A percentile compares a stretch with the other conserved stretches of the same genome.
phyloP scores from a whole-genome alignment of 345 rosid species.

The Murraya koenigii region DNA sequence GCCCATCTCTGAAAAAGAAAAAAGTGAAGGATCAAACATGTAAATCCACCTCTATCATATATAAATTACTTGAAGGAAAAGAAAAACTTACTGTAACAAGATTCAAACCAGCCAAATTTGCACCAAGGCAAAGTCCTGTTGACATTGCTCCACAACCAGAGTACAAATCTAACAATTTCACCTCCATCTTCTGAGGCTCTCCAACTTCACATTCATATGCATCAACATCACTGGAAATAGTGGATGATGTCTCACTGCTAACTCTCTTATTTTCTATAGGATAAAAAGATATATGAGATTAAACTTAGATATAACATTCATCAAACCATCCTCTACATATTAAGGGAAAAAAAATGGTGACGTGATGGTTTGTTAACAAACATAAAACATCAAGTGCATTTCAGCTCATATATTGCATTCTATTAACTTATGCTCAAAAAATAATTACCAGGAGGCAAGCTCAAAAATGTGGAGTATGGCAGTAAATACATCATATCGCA shows the following conservation, averaged over 20 bases:
- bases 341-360: not conserved
- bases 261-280: constrained; percentile 30
- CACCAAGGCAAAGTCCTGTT: constrained; percentile 75
- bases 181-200: constrained; percentile 20
- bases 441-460: constrained; percentile 33
- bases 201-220: constrained; percentile 7
- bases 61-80: not conserved
- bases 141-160: constrained; percentile 95
- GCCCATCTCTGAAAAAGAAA: constrained; percentile 61
- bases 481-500: constrained; percentile 55
- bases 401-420: not conserved
- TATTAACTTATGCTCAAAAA: not conserved
- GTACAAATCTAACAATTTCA: constrained; percentile 61
- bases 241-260: constrained; percentile 43
- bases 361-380: constrained; percentile 3
- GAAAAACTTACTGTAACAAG: constrained; percentile 55
- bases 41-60: not conserved
- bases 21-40: not conserved
- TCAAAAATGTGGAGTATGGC: constrained; percentile 51
- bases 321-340: not conserved
- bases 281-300: not conserved
- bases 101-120: constrained; percentile 44
- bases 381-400: not conserved
- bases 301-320: not conserved
- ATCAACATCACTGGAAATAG: constrained; percentile 48